A percentile compares a stretch with the other conserved stretches of the same genome.
Evolutionary conservation across 331 rosid genomes (phyloP).

Genomic region (Malus hybrid): DNA sequence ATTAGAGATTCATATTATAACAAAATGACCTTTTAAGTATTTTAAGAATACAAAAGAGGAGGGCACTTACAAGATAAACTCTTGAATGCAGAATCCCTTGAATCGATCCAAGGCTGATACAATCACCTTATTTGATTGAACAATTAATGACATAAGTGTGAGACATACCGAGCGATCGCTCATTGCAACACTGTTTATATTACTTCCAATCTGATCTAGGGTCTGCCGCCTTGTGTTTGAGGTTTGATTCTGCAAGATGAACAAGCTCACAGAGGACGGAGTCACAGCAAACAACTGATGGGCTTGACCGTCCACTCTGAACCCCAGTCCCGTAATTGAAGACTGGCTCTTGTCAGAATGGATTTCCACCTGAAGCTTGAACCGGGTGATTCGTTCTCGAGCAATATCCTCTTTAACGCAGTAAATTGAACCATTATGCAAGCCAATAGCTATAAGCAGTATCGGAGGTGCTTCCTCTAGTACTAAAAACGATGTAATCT

Average conservation of each 20-base stretch:
- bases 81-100: no score
- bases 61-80: no score
- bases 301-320: constrained; percentile 88
- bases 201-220: constrained; percentile 90
- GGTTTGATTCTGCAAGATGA: constrained; percentile 68
- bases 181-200: constrained; percentile 68
- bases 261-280: constrained; percentile 76
- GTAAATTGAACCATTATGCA: constrained; percentile 84
- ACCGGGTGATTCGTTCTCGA: constrained; percentile 83
- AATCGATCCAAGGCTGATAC: no score
- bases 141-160: no score
- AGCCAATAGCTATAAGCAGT: constrained; percentile 80
- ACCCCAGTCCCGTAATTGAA: constrained; percentile 75
- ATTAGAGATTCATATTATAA: no score
- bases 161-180: constrained; percentile 69
- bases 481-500: constrained; percentile 86
- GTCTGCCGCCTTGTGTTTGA: constrained; percentile 64
- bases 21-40: no score
- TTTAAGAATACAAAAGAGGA: no score
- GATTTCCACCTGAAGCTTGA: constrained; percentile 77
- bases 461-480: constrained; percentile 95
- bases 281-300: constrained; percentile 91
- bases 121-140: no score
- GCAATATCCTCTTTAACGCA: constrained; percentile 97
- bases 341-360: constrained; percentile 51